Conservation (phyloP, 2,329 filamentous ascomycete species). For the Fusarium circinatum region DNA sequence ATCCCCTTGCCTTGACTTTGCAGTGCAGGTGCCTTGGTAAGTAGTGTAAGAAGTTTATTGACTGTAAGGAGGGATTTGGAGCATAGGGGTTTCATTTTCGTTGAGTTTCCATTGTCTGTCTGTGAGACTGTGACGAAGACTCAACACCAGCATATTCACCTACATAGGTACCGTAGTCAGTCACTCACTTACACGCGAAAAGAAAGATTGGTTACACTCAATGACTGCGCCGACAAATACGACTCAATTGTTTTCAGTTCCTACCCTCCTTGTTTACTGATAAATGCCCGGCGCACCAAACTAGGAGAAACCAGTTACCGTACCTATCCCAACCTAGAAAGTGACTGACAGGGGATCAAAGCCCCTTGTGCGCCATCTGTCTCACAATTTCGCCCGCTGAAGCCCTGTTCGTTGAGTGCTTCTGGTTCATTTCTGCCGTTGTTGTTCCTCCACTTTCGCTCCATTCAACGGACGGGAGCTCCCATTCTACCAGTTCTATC, state of each 20-base stretch:
- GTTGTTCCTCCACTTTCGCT: not conserved
- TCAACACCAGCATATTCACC: not conserved
- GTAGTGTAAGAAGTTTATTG: not conserved
- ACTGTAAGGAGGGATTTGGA: not conserved
- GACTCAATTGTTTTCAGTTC: slow-evolving; percentile 5
- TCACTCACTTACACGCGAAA: not conserved
- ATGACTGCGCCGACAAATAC: not conserved
- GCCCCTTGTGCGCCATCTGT: slow-evolving; percentile 29
- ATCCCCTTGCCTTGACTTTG: slow-evolving; percentile 3
- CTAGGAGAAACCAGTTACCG: slow-evolving; percentile 25
- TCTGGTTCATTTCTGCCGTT: slow-evolving; percentile 22
- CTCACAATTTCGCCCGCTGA: slow-evolving; percentile 32
- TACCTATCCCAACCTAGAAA: slow-evolving; percentile 13
- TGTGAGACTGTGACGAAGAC: not conserved
- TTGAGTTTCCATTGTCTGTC: not conserved
- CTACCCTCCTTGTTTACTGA: slow-evolving; percentile 6
- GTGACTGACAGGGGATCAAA: slow-evolving; percentile 25
- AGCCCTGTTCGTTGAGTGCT: slow-evolving; percentile 13
- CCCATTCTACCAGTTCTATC: not conserved
- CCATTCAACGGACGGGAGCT: slow-evolving; percentile 10
- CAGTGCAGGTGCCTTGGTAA: not conserved
- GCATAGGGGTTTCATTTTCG: not conserved
- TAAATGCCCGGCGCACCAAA: slow-evolving; percentile 25
- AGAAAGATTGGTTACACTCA: not conserved
- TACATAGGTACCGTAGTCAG: not conserved